Conservation (phyloP, 163 green algal genomes). For the Volvox carteri region DNA sequence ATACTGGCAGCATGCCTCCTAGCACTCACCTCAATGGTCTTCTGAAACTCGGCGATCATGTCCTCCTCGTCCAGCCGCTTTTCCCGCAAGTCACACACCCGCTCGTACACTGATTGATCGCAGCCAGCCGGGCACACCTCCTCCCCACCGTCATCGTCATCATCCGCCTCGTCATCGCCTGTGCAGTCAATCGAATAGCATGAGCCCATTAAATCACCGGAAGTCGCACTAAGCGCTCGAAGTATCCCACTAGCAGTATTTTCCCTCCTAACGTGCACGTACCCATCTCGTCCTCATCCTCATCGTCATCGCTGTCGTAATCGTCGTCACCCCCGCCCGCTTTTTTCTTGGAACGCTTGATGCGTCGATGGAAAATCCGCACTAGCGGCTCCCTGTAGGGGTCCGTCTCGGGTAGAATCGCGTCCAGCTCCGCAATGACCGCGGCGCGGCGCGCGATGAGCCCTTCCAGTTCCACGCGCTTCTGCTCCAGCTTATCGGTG, state of each 20-base stretch:
- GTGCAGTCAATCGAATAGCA: background rate
- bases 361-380: conserved; percentile 81
- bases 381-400: conserved; percentile 77
- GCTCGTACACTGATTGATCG: conserved; percentile 81
- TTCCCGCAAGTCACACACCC: conserved; percentile 86
- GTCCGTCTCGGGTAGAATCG: conserved; percentile 79
- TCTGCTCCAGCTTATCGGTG: conserved; percentile 71
- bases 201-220: no score
- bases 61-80: conserved; percentile 85
- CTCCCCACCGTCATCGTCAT: conserved; percentile 77
- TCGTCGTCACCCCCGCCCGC: conserved; percentile 65
- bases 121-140: conserved; percentile 84
- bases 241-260: no score
- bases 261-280: no score
- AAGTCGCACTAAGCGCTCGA: no score
- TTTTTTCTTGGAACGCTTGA: conserved; percentile 85
- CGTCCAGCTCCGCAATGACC: conserved; percentile 78
- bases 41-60: conserved; percentile 76
- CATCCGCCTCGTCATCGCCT: conserved; percentile 72
- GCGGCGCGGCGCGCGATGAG: conserved; percentile 64
- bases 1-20: no score
- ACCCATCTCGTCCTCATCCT: conserved; percentile 64
- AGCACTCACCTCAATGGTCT: conserved; percentile 73
- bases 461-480: conserved; percentile 71
- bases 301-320: conserved; percentile 71